Percentiles rank a stretch among this genome's conserved stretches.
These are phyloP conservation scores for Microbotryum scabiosae DNA, from an alignment of 1,284 basidiomycete genomes.

Conservation along the genomic window DNA sequence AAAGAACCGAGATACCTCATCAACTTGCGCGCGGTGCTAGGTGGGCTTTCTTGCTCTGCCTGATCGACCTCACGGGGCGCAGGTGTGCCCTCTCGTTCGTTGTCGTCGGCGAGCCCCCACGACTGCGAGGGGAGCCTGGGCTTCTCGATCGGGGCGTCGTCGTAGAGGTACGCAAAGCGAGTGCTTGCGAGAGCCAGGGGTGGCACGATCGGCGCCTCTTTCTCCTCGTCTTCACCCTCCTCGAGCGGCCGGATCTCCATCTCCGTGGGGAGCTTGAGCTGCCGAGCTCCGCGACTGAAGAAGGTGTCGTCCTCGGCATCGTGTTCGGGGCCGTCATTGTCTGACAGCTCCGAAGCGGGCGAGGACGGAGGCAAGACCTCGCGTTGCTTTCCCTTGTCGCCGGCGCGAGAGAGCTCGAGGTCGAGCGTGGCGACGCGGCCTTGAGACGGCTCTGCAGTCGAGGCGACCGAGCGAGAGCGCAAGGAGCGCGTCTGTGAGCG, in stretches of 20 bases:
- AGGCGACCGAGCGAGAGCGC: neutral
- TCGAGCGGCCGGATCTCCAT: too few relatives aligned
- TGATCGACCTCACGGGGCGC: neutral
- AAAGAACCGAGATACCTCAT: slow-evolving; percentile 23
- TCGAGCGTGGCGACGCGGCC: neutral
- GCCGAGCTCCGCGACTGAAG: slow-evolving; percentile 2
- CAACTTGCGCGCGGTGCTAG: slow-evolving; percentile 11
- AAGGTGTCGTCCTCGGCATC: slow-evolving; percentile 23
- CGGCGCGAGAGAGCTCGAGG: neutral
- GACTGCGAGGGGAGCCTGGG: slow-evolving; percentile 10
- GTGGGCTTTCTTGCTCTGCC: neutral
- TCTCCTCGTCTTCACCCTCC: neutral
- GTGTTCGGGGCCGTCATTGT: neutral
- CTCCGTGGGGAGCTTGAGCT: neutral
- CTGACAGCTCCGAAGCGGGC: neutral
- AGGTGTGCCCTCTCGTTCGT: neutral
- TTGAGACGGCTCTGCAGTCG: neutral
- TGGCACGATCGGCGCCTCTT: slow-evolving; percentile 12
- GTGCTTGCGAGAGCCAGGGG: slow-evolving; percentile 23
- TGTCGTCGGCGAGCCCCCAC: neutral
- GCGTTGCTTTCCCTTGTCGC: neutral
- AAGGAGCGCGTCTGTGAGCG: slow-evolving; percentile 21
- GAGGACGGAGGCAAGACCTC: neutral
- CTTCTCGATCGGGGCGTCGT: slow-evolving; percentile 19
- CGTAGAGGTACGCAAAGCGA: slow-evolving; percentile 22